Evolutionary conservation across 306 rosid genomes (phyloP).

Genomic region (Ammopiptanthus mongolicus): DNA sequence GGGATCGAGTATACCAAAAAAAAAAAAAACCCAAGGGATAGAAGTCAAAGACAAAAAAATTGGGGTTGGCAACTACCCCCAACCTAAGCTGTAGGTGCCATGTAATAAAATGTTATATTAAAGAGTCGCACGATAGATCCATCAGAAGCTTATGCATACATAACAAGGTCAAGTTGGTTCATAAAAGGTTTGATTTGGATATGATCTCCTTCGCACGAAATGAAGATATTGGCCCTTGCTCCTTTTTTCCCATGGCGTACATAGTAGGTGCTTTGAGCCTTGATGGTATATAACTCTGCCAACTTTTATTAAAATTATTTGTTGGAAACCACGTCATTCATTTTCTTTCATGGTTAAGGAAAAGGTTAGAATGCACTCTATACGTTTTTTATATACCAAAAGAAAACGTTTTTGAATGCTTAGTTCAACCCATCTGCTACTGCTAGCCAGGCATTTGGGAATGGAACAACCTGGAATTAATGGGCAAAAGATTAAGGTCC

Average conservation of each 20-base stretch:
- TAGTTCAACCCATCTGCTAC: background rate
- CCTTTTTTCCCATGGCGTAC: background rate
- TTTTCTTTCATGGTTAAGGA: background rate
- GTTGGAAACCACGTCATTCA: background rate
- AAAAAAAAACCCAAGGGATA: too few species aligned
- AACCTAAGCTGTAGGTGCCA: background rate
- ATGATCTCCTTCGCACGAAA: background rate
- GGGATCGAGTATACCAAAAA: too few species aligned
- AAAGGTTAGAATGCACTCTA: background rate
- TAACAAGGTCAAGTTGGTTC: background rate
- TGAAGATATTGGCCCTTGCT: background rate
- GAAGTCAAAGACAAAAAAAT: slow-evolving; percentile 45
- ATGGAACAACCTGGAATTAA: background rate
- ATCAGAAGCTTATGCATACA: slow-evolving; percentile 5
- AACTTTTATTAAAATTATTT: background rate
- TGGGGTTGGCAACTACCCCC: slow-evolving; percentile 34
- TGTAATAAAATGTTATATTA: background rate
- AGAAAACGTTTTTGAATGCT: background rate
- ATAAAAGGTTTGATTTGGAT: slow-evolving; percentile 1
- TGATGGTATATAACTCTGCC: background rate
- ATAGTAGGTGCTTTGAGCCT: background rate
- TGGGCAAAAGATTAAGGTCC: background rate
- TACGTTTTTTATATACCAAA: background rate
- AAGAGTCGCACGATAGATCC: slow-evolving; percentile 9
- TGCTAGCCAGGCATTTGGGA: background rate